These are phyloP conservation scores for Hortaea sp. DNA, from an alignment of 2,329 filamentous ascomycete genomes.

Conservation along the genomic window DNA sequence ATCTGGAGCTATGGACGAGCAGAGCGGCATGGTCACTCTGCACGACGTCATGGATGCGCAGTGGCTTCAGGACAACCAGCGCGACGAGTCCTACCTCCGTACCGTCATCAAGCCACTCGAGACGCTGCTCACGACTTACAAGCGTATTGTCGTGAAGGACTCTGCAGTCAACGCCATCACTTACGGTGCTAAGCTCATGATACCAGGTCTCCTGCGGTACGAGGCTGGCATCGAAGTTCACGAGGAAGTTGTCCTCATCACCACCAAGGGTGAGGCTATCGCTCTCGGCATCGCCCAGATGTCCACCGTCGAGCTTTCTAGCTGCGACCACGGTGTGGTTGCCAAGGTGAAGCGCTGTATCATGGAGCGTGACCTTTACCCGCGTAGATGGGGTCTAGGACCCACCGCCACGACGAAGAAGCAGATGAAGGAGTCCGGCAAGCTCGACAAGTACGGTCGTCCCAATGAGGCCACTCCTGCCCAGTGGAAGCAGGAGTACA, in stretches of 20 bases:
- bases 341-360: slow-evolving; percentile 99
- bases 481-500: slow-evolving; percentile 88
- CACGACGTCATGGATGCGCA: slow-evolving; percentile 95
- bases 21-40: slow-evolving; percentile 77
- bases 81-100: slow-evolving; percentile 86
- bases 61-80: slow-evolving; percentile 90
- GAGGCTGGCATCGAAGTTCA: slow-evolving; percentile 86
- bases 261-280: slow-evolving; percentile 97
- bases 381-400: slow-evolving; percentile 89
- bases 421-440: slow-evolving; percentile 97
- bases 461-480: slow-evolving; percentile 86
- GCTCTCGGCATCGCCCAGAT: slow-evolving; percentile 94
- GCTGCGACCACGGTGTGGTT: slow-evolving; percentile 94
- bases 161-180: slow-evolving; percentile 93
- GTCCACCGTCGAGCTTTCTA: slow-evolving; percentile 94
- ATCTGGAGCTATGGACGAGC: slow-evolving; percentile 90
- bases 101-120: slow-evolving; percentile 87
- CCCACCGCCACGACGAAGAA: slow-evolving; percentile 95
- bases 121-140: slow-evolving; percentile 84
- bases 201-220: slow-evolving; percentile 88
- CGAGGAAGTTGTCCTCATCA: slow-evolving; percentile 96
- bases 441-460: slow-evolving; percentile 95
- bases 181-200: slow-evolving; percentile 98
- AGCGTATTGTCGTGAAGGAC: slow-evolving; percentile 96
- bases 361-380: slow-evolving; percentile 98